Percentiles rank a stretch among this genome's conserved stretches.
These are phyloP conservation scores for Glycine tomentella DNA, from an alignment of 306 rosid genomes.

Conservation along the genomic window DNA sequence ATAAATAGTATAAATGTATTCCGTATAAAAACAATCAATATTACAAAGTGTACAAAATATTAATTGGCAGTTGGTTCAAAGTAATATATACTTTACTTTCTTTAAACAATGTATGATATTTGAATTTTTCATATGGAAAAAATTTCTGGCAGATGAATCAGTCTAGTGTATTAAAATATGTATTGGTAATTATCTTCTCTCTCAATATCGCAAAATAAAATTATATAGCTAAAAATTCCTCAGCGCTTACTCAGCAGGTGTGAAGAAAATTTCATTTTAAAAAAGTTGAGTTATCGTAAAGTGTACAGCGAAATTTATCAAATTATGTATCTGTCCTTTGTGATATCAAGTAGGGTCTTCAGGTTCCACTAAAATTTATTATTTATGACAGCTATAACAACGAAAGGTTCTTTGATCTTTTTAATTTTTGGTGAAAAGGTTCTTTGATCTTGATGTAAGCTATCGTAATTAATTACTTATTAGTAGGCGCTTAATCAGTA, in stretches of 20 bases:
- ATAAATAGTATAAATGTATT: too few relatives aligned
- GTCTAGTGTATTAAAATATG: too few relatives aligned
- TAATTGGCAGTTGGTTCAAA: background rate
- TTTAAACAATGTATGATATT: too few relatives aligned
- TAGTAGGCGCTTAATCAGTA: too few relatives aligned
- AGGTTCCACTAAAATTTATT: background rate
- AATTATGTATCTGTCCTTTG: background rate
- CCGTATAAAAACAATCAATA: too few relatives aligned
- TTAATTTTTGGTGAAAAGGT: too few relatives aligned
- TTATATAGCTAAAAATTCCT: background rate
- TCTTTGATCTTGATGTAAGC: too few relatives aligned
- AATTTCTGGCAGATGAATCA: too few relatives aligned
- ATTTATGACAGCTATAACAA: background rate
- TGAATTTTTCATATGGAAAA: too few relatives aligned
- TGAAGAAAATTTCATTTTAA: background rate
- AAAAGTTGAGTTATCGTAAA: background rate
- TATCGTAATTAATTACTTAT: too few relatives aligned
- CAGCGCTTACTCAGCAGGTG: background rate
- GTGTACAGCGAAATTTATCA: background rate
- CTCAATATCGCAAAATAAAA: background rate
- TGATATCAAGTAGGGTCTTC: conserved; percentile 5
- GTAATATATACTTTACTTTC: too few relatives aligned
- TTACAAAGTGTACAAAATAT: background rate
- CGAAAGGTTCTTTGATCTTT: background rate
- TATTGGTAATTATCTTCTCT: too few relatives aligned